Evolutionary conservation across 352 stramenopile genomes (phyloP).

Genomic region (Phytophthora macrochlamydospora): DNA sequence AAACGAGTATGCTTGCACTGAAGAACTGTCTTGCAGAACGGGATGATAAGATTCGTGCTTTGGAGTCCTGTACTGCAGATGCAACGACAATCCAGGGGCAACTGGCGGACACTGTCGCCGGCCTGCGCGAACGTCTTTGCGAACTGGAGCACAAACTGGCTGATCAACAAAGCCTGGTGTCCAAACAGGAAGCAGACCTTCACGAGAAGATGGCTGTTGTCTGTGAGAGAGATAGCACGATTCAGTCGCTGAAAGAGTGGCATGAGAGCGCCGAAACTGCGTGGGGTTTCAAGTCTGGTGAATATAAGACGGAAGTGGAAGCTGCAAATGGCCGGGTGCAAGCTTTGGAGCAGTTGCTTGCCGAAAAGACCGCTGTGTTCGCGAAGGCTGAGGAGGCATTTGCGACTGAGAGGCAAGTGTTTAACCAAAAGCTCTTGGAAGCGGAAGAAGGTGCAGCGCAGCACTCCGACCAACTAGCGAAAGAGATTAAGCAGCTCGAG

Average conservation of each 20-base stretch:
- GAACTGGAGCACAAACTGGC: conserved; percentile 26
- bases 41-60: conserved; percentile 20
- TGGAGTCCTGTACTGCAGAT: conserved; percentile 16
- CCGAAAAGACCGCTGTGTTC: conserved; percentile 34
- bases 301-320: conserved; percentile 40
- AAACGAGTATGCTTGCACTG: conserved; percentile 17
- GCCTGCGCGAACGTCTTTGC: conserved; percentile 15
- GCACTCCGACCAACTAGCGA: conserved; percentile 32
- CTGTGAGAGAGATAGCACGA: conserved; percentile 20
- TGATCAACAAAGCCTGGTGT: conserved; percentile 15
- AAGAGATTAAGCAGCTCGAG: conserved; percentile 34
- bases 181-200: conserved; percentile 22
- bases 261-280: conserved; percentile 19
- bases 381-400: conserved; percentile 25
- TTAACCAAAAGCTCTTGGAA: conserved; percentile 36
- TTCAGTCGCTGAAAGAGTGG: conserved; percentile 27
- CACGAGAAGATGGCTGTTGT: conserved; percentile 15
- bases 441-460: conserved; percentile 33
- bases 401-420: conserved; percentile 21
- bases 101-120: conserved; percentile 16
- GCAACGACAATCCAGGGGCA: conserved; percentile 15
- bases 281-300: conserved; percentile 19
- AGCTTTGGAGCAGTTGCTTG: conserved; percentile 40
- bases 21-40: conserved; percentile 18
- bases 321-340: conserved; percentile 26